Base-by-base conservation (phyloP, 2,329 filamentous ascomycete species). In the Talaromyces verruculosus region DNA sequence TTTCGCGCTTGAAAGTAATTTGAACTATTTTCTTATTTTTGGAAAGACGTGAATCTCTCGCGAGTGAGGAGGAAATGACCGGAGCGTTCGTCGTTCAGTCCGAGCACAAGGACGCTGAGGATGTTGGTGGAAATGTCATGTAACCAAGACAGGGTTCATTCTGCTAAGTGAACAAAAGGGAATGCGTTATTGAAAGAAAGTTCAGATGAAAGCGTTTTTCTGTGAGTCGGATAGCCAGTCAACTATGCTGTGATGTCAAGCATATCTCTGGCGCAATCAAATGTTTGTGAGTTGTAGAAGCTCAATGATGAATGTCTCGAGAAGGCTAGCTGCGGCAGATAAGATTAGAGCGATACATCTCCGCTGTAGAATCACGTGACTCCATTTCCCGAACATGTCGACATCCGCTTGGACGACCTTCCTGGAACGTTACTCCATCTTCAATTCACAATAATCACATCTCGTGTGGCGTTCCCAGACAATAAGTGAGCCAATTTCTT, bases 1-100 rank as follows among this genome's bases (percentile, higher is more conserved):
- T 66, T 67, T 74, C n/a, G 28, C 33, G 33, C 53, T 22, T 57
- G 6, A 25, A 8, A 5, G 3, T 57, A 37, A 25, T 22, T 15
- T 5, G 33, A 17, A 22, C 11, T 7, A 11, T n/a, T n/a, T n/a
- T n/a, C n/a, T n/a, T n/a, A 15, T 17, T 2, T 1, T 30, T 2
- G 8, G 5, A 22, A 1, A 0, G 33, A 22, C 2, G 33, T 15
- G 11, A 13, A 3, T 57, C 33, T 57, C 5, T n/a, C 6, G 33
- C 5, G n/a, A 57, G 53, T 3, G n/a, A 57, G n/a, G 33, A 55
- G 53, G 33, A 15, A 15, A 37, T 7, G n/a, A 8, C 30, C 53
- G n/a, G 22, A 41, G 17, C 15, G 39, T 39, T 63, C 25, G 22
- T 55, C 25, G 60, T 33, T 30, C 47, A 39, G 22, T 41, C 49